Conservation (phyloP, 2,329 filamentous ascomycete genomes). For the Arthrobotrys iridis region DNA sequence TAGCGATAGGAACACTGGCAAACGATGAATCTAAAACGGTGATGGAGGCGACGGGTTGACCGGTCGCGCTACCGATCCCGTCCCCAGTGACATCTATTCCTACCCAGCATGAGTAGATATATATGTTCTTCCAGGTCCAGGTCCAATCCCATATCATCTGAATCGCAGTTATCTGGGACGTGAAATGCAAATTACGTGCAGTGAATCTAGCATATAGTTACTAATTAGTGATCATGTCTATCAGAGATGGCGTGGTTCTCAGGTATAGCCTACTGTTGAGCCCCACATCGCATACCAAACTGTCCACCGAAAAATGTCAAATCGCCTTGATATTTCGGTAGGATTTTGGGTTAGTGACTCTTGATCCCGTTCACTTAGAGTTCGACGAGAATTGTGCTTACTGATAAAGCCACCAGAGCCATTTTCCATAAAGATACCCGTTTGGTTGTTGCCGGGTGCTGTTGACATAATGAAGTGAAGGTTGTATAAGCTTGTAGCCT, state of each 20-base stretch:
- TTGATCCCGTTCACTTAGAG: no score
- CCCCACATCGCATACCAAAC: conserved; percentile 70
- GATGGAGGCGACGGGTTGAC: conserved; percentile 76
- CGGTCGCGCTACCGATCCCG: conserved; percentile 61
- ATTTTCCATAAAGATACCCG: conserved; percentile 72
- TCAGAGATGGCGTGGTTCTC: no score
- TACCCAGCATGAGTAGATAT: conserved; percentile 66
- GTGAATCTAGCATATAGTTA: conserved; percentile 65
- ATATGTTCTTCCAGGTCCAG: conserved; percentile 67
- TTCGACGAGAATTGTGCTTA: conserved; percentile 72
- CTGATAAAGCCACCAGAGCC: conserved; percentile 52
- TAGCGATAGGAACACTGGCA: conserved; percentile 76
- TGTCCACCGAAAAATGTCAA: conserved; percentile 69
- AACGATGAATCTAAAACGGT: conserved; percentile 83
- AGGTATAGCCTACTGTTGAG: conserved; percentile 71
- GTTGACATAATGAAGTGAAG: conserved; percentile 65
- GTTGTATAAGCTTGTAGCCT: conserved; percentile 69
- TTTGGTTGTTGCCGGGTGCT: conserved; percentile 62
- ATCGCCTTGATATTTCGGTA: conserved; percentile 69
- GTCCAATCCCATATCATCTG: conserved; percentile 71
- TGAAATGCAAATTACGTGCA: conserved; percentile 68
- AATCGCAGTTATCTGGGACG: conserved; percentile 67
- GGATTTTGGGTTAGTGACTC: conserved; percentile 47
- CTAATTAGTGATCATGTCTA: no score
- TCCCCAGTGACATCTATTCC: conserved; percentile 66